Evolutionary conservation across 2,329 filamentous ascomycete species (phyloP).

Genomic region (Boeremia exigua): DNA sequence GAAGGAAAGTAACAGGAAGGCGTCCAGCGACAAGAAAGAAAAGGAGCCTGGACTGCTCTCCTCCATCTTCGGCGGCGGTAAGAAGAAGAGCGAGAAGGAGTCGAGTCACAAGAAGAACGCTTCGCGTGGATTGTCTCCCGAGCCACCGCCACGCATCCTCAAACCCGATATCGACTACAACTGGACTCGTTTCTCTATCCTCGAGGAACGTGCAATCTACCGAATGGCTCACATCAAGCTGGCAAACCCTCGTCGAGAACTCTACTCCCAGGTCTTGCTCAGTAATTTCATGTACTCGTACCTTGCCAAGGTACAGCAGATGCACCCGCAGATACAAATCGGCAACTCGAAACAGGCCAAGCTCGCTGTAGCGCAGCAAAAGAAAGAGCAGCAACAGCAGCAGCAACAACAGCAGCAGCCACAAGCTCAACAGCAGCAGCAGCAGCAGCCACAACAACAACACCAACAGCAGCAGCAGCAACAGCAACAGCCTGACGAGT

Average conservation of each 20-base stretch:
- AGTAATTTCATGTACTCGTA: slow-evolving; percentile 99
- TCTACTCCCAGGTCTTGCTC: slow-evolving; percentile 92
- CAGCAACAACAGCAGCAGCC: slow-evolving; percentile 15
- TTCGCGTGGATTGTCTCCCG: slow-evolving; percentile 77
- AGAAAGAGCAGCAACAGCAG: slow-evolving; percentile 46
- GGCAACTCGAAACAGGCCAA: slow-evolving; percentile 79
- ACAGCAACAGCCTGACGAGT: slow-evolving; percentile 39
- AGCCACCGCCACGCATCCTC: slow-evolving; percentile 71
- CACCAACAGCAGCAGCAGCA: slow-evolving; percentile 15
- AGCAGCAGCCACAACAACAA: slow-evolving; percentile 20
- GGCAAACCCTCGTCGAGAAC: slow-evolving; percentile 89
- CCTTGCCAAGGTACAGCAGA: slow-evolving; percentile 96
- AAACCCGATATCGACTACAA: slow-evolving; percentile 92
- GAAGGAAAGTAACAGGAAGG: slow-evolving; percentile 78
- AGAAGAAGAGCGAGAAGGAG: slow-evolving; percentile 84
- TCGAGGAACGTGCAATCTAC: slow-evolving; percentile 97
- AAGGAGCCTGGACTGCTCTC: slow-evolving; percentile 89
- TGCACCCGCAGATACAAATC: slow-evolving; percentile 95
- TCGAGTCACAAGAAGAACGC: slow-evolving; percentile 74
- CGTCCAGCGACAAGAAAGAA: slow-evolving; percentile 79
- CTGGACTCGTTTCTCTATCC: slow-evolving; percentile 92
- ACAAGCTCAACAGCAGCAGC: slow-evolving; percentile 18
- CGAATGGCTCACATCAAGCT: slow-evolving; percentile 99
- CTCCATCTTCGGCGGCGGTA: slow-evolving; percentile 87
- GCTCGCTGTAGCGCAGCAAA: slow-evolving; percentile 60